phyloP scores from a whole-genome alignment of 2,329 filamentous ascomycete species.

The Knufia petricola region DNA sequence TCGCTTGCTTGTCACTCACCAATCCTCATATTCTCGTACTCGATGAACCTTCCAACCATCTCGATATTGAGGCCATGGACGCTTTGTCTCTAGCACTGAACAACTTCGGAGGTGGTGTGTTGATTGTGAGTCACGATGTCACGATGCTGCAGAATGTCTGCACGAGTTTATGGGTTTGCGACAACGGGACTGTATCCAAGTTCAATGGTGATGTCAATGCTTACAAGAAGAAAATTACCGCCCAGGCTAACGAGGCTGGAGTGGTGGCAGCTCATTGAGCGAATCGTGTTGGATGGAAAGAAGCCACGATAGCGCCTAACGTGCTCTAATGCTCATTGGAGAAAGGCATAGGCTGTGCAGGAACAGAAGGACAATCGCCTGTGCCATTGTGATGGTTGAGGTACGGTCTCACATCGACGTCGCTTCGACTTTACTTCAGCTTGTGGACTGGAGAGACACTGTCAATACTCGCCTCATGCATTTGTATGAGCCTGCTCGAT shows the following conservation, averaged over 20 bases:
- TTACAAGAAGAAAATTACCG: conserved; percentile 93
- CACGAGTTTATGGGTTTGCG: conserved; percentile 91
- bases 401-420: not conserved
- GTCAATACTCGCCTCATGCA: not conserved
- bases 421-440: not conserved
- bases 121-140: conserved; percentile 99
- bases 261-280: conserved; percentile 52
- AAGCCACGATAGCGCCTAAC: no score
- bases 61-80: conserved; percentile 99
- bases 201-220: conserved; percentile 90
- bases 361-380: no score
- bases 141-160: conserved; percentile 98
- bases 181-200: conserved; percentile 86
- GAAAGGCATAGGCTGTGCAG: no score
- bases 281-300: no score
- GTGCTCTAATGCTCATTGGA: no score
- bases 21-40: conserved; percentile 95
- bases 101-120: conserved; percentile 83
- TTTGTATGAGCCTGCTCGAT: not conserved
- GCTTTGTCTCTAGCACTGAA: conserved; percentile 74
- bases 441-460: not conserved
- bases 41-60: conserved; percentile 95
- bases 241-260: conserved; percentile 78
- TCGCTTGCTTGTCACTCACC: conserved; percentile 85
- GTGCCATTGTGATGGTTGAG: no score